These are phyloP conservation scores for Echinochloa phyllopogon DNA, from an alignment of 176 grass and related monocot species.

Conservation along the genomic window DNA sequence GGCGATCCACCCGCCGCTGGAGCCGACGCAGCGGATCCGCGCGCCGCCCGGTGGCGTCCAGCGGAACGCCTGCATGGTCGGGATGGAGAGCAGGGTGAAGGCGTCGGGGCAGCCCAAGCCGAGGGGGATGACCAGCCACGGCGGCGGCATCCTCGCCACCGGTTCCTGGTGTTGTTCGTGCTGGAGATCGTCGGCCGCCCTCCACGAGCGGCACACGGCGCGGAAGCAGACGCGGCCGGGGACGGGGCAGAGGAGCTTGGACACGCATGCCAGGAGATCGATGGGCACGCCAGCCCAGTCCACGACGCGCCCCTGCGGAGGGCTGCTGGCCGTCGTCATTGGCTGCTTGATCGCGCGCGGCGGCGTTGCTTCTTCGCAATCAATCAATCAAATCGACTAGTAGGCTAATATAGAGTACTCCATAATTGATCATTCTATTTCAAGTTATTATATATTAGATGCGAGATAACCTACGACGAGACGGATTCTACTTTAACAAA, in stretches of 20 bases:
- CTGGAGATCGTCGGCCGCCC: not conserved
- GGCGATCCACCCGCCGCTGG: conserved; percentile 37
- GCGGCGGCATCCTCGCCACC: conserved; percentile 16
- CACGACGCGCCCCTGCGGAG: not conserved
- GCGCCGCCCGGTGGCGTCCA: conserved; percentile 12
- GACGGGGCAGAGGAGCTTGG: not conserved
- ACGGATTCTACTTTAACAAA: too few relatives aligned
- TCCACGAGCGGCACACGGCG: conserved; percentile 31
- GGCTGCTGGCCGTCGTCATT: not conserved
- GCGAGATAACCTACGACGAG: too few relatives aligned
- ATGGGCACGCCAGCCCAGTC: not conserved
- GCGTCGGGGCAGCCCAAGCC: not conserved
- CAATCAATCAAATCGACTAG: too few relatives aligned
- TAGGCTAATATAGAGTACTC: too few relatives aligned
- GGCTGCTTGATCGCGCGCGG: not conserved
- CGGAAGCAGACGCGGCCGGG: conserved; percentile 1
- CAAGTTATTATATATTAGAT: too few relatives aligned
- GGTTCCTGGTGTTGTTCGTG: too few relatives aligned
- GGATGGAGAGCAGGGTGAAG: conserved; percentile 25
- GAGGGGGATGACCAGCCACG: conserved; percentile 15
- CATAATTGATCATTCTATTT: too few relatives aligned
- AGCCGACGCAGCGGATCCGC: conserved; percentile 17
- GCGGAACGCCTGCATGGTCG: conserved; percentile 1
- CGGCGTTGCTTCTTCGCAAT: not conserved
- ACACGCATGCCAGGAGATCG: conserved; percentile 13